These are phyloP conservation scores for Inonotus obliquus DNA, from an alignment of 1,284 basidiomycete species.

Conservation along the genomic window DNA sequence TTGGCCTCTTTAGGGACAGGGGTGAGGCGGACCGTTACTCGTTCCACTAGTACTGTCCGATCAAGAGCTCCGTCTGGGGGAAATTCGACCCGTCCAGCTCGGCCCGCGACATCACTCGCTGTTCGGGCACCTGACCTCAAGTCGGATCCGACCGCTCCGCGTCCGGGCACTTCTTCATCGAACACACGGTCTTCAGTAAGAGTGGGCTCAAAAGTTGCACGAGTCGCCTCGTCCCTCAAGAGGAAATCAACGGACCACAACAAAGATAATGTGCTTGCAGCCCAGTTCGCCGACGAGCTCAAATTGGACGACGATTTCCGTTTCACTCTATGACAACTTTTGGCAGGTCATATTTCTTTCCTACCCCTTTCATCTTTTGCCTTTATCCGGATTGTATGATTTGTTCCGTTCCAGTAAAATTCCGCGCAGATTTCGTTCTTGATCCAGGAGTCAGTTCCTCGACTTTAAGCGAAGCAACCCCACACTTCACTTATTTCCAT, in stretches of 20 bases:
- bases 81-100: not conserved
- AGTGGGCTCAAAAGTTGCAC: not conserved
- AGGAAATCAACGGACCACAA: not conserved
- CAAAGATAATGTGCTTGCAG: not conserved
- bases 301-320: slow-evolving; percentile 9
- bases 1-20: not conserved
- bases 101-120: slow-evolving; percentile 4
- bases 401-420: too few species aligned
- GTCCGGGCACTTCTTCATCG: slow-evolving; percentile 11
- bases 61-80: not conserved
- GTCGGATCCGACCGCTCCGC: not conserved
- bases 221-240: not conserved
- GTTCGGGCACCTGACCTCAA: slow-evolving; percentile 2
- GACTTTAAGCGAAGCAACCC: too few species aligned
- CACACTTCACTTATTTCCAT: too few species aligned
- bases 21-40: not conserved
- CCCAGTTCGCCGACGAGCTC: not conserved
- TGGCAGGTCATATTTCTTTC: not conserved
- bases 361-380: not conserved
- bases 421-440: too few species aligned
- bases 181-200: not conserved
- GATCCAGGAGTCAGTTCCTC: too few species aligned
- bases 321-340: slow-evolving; percentile 3
- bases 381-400: too few species aligned
- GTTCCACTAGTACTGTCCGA: not conserved